phyloP scores from a whole-genome alignment of 2,329 filamentous ascomycete species.

The Xylaria digitata region DNA sequence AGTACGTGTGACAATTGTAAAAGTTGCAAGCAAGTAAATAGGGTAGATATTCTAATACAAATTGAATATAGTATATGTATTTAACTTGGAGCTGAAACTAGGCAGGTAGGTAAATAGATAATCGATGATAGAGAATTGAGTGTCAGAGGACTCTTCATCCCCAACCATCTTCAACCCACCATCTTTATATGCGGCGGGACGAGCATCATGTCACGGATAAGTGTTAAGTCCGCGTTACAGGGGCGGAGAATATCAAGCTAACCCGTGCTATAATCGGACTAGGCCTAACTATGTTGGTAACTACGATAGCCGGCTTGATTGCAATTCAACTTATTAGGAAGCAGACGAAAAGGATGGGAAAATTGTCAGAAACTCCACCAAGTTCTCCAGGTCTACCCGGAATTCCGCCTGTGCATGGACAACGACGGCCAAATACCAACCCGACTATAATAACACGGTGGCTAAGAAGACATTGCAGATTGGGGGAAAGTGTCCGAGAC shows the following conservation, averaged over 20 bases:
- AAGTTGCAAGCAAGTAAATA: not conserved
- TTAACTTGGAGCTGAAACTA: not conserved
- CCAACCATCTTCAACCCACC: constrained; percentile 4
- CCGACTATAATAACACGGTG: constrained; percentile 10
- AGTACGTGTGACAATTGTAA: not conserved
- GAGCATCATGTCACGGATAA: not conserved
- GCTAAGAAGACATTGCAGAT: not conserved
- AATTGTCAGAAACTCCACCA: constrained; percentile 12
- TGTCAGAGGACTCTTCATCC: not conserved
- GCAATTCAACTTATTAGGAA: constrained; percentile 20
- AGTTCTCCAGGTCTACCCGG: not conserved
- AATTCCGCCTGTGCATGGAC: constrained; percentile 18
- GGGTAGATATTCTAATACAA: not conserved
- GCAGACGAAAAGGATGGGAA: constrained; percentile 3
- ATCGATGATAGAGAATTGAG: not conserved
- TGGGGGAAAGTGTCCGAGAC: constrained; percentile 28
- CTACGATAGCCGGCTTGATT: constrained; percentile 1
- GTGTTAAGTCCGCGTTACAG: constrained; percentile 24
- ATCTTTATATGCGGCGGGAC: constrained; percentile 20
- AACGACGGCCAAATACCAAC: constrained; percentile 25
- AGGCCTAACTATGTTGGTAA: constrained; percentile 12
- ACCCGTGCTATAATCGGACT: constrained; percentile 1
- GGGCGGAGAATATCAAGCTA: not conserved
- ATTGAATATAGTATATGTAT: not conserved
- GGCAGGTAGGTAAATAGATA: too few species aligned